Conservation (phyloP, 1,284 basidiomycete species). For the Ceratobasidium sp. region DNA sequence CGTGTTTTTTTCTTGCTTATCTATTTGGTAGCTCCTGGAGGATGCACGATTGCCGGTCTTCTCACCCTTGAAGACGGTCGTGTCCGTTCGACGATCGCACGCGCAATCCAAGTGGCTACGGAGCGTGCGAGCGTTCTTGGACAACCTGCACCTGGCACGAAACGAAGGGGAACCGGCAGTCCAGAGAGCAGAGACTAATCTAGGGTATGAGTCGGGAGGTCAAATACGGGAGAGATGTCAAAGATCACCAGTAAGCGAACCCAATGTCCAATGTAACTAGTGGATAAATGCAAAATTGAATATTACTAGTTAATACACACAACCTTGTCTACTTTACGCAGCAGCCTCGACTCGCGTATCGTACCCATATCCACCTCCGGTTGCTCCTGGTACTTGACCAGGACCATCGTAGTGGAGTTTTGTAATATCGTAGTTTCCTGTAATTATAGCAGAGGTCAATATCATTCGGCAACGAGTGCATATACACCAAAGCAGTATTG, state of each 20-base stretch:
- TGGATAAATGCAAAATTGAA: conserved; percentile 23
- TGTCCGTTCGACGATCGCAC: conserved; percentile 94
- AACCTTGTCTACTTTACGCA: conserved; percentile 19
- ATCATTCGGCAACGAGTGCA: conserved; percentile 43
- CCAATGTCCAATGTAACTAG: background rate
- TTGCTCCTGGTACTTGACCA: conserved; percentile 71
- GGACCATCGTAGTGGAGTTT: conserved; percentile 88
- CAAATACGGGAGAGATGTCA: background rate
- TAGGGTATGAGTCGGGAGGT: background rate
- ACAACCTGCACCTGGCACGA: conserved; percentile 58
- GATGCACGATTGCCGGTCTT: conserved; percentile 97
- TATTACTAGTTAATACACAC: conserved; percentile 27
- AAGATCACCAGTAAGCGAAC: background rate
- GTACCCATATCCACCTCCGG: conserved; percentile 74
- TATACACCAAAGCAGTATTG: conserved; percentile 15
- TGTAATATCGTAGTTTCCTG: conserved; percentile 85
- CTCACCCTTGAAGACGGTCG: conserved; percentile 95
- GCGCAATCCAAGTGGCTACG: conserved; percentile 94
- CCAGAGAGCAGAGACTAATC: conserved; percentile 32
- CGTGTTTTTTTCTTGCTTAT: background rate
- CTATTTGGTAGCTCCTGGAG: conserved; percentile 83
- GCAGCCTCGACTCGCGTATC: conserved; percentile 65
- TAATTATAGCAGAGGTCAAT: conserved; percentile 37
- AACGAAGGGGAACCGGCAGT: conserved; percentile 34
- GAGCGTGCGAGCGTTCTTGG: conserved; percentile 87